Percentiles rank a stretch among this genome's conserved stretches.
phyloP scores from a whole-genome alignment of 257 asterid genomes.

The Phtheirospermum japonicum region DNA sequence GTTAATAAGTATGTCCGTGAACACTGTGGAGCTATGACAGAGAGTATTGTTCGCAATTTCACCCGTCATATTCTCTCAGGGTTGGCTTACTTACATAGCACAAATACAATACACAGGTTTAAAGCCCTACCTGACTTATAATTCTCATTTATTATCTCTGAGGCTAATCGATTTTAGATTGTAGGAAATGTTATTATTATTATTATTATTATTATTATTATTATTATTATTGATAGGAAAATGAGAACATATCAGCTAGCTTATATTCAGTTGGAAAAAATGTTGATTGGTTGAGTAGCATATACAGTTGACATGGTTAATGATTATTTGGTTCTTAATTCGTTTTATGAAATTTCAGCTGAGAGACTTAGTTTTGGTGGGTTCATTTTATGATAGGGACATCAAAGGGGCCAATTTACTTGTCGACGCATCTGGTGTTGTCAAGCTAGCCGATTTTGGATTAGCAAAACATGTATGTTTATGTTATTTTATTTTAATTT shows the following conservation, averaged over 20 bases:
- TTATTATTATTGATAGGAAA: not conserved
- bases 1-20: constrained; percentile 63
- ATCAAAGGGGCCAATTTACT: constrained; percentile 93
- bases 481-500: not conserved
- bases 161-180: not conserved
- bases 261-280: not conserved
- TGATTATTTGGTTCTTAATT: constrained; percentile 6
- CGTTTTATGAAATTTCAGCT: constrained; percentile 15
- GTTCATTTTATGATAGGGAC: constrained; percentile 48
- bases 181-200: not conserved
- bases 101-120: constrained; percentile 81
- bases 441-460: constrained; percentile 93
- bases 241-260: not conserved
- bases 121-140: not conserved
- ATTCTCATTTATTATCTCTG: constrained; percentile 1
- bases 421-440: constrained; percentile 77
- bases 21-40: constrained; percentile 81
- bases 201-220: not conserved
- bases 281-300: constrained; percentile 13
- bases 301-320: not conserved
- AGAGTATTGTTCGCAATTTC: constrained; percentile 73
- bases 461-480: constrained; percentile 83
- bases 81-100: constrained; percentile 81
- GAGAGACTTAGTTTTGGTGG: constrained; percentile 18
- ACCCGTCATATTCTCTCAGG: constrained; percentile 90